A percentile compares a stretch with the other conserved stretches of the same genome.
These are phyloP conservation scores for Panicum virgatum DNA, from an alignment of 202 grass and related monocot species.

Conservation along the genomic window DNA sequence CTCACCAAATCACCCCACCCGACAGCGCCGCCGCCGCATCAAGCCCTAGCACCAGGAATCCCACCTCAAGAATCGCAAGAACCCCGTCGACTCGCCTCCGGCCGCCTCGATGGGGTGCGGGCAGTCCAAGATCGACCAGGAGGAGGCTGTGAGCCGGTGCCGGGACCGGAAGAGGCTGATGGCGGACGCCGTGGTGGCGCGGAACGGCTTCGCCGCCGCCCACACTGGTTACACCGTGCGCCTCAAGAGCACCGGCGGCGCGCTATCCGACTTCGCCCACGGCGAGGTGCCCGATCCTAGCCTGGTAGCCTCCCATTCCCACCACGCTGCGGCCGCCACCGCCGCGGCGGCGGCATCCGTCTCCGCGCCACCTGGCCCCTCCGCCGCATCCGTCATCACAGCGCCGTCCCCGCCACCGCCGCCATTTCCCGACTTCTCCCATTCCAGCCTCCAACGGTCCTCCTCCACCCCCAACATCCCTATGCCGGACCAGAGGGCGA, in stretches of 20 bases:
- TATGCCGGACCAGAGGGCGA: constrained; percentile 44
- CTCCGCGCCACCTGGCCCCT: constrained; percentile 35
- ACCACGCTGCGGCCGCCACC: not conserved
- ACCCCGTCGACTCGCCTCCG: not conserved
- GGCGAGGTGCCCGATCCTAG: constrained; percentile 53
- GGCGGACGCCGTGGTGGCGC: constrained; percentile 49
- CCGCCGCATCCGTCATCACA: constrained; percentile 26
- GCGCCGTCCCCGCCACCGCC: constrained; percentile 50
- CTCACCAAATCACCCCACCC: not conserved
- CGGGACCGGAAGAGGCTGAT: constrained; percentile 69
- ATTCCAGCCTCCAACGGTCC: constrained; percentile 58
- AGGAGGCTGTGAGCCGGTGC: constrained; percentile 79
- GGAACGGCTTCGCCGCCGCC: constrained; percentile 86
- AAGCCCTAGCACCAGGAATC: not conserved
- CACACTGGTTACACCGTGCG: constrained; percentile 75
- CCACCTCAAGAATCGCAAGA: not conserved
- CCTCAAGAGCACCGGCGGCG: constrained; percentile 81
- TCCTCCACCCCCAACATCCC: constrained; percentile 83
- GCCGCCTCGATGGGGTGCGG: constrained; percentile 58
- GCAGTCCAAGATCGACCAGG: constrained; percentile 90
- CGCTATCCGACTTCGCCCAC: constrained; percentile 76
- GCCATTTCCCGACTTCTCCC: constrained; percentile 33
- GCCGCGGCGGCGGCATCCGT: constrained; percentile 12
- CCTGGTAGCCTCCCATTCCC: constrained; percentile 25
- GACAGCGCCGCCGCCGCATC: constrained; percentile 11